Conservation (phyloP, 306 rosid species). For the Crotalaria pallida region DNA sequence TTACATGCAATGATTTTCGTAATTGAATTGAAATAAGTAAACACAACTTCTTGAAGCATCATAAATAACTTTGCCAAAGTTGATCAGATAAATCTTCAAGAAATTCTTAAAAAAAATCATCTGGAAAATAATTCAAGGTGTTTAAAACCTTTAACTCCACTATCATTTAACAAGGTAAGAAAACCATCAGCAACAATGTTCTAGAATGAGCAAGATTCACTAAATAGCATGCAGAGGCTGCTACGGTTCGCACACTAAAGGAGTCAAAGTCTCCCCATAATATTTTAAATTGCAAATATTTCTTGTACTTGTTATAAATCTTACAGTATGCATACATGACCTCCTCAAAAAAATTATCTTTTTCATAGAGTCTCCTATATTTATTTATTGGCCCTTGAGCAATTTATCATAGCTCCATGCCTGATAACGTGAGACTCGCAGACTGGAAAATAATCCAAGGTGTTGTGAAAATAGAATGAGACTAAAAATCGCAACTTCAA, state of each 20-base stretch:
- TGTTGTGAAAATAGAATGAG: not conserved
- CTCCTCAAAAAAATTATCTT: not conserved
- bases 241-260: not conserved
- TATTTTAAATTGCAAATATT: not conserved
- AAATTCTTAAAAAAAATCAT: slow-evolving; percentile 4
- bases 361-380: not conserved
- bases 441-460: slow-evolving; percentile 5
- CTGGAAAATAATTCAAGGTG: not conserved
- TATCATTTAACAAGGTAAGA: not conserved
- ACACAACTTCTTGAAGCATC: not conserved
- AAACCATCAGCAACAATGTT: not conserved
- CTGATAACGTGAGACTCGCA: not conserved
- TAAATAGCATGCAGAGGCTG: not conserved
- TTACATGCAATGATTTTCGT: slow-evolving; percentile 8
- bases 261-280: not conserved
- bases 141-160: not conserved
- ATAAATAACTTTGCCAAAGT: not conserved
- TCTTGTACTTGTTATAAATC: not conserved
- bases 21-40: not conserved
- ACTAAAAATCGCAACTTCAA: slow-evolving; percentile 5
- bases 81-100: not conserved
- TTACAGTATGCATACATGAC: not conserved
- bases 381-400: not conserved
- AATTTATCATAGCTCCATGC: not conserved
- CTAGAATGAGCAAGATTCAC: not conserved